These are phyloP conservation scores for Rhypophila decipiens DNA, from an alignment of 495 filamentous ascomycete species.

Conservation along the genomic window DNA sequence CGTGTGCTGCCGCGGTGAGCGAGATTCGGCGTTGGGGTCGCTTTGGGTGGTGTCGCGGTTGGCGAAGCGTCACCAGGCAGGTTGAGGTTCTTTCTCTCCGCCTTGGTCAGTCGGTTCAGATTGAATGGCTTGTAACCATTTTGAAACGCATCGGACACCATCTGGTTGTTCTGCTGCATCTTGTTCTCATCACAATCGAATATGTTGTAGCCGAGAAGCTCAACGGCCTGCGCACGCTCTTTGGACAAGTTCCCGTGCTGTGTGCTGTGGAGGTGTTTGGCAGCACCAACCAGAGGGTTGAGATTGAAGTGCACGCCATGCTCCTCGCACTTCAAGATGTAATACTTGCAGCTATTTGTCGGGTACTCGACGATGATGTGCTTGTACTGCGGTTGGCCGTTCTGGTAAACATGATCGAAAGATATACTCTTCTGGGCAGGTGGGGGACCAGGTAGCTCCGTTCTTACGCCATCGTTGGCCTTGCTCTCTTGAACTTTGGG, in stretches of 20 bases:
- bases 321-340: slow-evolving; percentile 39
- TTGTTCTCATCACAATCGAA: slow-evolving; percentile 22
- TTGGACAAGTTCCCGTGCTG: slow-evolving; percentile 30
- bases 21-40: not conserved
- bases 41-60: too few species aligned
- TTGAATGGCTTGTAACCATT: slow-evolving; percentile 29
- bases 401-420: slow-evolving; percentile 36
- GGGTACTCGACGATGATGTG: slow-evolving; percentile 39
- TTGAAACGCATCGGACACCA: slow-evolving; percentile 19
- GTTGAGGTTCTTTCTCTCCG: slow-evolving; percentile 7
- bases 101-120: slow-evolving; percentile 18
- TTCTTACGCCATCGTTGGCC: not conserved
- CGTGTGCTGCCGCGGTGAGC: not conserved
- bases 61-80: not conserved
- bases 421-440: too few species aligned
- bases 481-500: not conserved
- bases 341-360: slow-evolving; percentile 17
- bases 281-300: slow-evolving; percentile 34
- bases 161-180: slow-evolving; percentile 27
- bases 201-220: slow-evolving; percentile 30
- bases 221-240: slow-evolving; percentile 22
- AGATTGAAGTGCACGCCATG: slow-evolving; percentile 34
- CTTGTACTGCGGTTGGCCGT: slow-evolving; percentile 27
- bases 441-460: not conserved
- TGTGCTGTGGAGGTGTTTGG: slow-evolving; percentile 32